Conservation (phyloP, 768 basidiomycete species). For the Kondoa subrosea region DNA sequence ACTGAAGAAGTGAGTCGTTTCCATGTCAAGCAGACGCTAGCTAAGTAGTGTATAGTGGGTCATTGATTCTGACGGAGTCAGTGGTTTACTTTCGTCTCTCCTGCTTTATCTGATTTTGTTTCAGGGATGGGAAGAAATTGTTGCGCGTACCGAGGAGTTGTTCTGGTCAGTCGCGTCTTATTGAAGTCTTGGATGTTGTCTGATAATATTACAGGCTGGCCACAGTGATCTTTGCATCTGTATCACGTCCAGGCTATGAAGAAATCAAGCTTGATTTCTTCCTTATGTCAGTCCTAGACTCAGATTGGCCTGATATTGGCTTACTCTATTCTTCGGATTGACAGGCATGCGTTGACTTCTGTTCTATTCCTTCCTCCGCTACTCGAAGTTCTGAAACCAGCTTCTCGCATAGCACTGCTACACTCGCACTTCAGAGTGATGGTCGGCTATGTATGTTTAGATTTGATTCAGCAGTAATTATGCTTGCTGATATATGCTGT, state of each 20-base stretch:
- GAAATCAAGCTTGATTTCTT: slow-evolving; percentile 27
- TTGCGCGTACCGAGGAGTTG: slow-evolving; percentile 27
- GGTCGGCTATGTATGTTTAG: too few relatives aligned
- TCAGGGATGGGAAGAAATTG: slow-evolving; percentile 23
- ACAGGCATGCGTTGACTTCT: slow-evolving; percentile 25
- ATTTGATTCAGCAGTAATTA: too few relatives aligned
- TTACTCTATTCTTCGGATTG: too few relatives aligned
- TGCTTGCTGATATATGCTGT: too few relatives aligned
- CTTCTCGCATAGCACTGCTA: slow-evolving; percentile 24
- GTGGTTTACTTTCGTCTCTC: not conserved
- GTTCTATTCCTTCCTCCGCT: slow-evolving; percentile 26
- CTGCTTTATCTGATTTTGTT: not conserved
- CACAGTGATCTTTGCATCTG: slow-evolving; percentile 25
- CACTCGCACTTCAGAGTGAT: slow-evolving; percentile 25
- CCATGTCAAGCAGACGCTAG: too few relatives aligned
- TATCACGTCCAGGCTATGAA: slow-evolving; percentile 23
- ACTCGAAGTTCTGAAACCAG: slow-evolving; percentile 25
- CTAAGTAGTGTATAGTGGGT: too few relatives aligned
- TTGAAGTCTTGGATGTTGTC: not conserved
- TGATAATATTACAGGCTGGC: slow-evolving; percentile 11
- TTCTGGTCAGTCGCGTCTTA: slow-evolving; percentile 19
- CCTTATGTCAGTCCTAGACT: too few relatives aligned
- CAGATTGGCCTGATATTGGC: too few relatives aligned
- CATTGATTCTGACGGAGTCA: slow-evolving; percentile 15
- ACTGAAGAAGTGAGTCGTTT: too few relatives aligned